Conservation (phyloP, 2,329 filamentous ascomycete species). For the Fusarium sp. region DNA sequence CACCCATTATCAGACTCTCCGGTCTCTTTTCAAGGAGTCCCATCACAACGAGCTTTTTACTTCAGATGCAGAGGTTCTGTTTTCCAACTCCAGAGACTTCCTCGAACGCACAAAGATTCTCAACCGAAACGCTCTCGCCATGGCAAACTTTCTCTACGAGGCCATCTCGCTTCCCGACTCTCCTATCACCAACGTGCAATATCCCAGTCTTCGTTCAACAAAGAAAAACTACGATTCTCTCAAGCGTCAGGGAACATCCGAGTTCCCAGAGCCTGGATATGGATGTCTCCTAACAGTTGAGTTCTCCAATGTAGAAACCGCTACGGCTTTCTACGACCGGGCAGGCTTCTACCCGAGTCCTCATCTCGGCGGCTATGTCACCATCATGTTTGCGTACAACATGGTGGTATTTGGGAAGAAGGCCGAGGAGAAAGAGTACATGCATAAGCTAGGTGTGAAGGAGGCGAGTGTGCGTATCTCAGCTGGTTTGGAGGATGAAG, state of each 20-base stretch:
- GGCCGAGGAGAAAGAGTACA: slow-evolving; percentile 53
- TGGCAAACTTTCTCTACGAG: slow-evolving; percentile 57
- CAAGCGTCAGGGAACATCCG: slow-evolving; percentile 55
- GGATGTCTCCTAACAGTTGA: slow-evolving; percentile 68
- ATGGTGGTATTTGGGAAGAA: slow-evolving; percentile 59
- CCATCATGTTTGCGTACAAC: slow-evolving; percentile 63
- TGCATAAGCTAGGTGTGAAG: slow-evolving; percentile 55
- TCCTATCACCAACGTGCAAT: slow-evolving; percentile 58
- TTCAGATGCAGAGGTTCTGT: slow-evolving; percentile 61
- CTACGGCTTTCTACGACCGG: slow-evolving; percentile 64
- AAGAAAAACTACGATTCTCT: slow-evolving; percentile 53
- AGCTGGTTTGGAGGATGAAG: slow-evolving; percentile 61
- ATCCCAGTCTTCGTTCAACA: slow-evolving; percentile 57
- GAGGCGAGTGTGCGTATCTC: slow-evolving; percentile 61
- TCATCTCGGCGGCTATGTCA: slow-evolving; percentile 66
- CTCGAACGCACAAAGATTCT: slow-evolving; percentile 55
- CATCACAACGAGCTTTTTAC: slow-evolving; percentile 62
- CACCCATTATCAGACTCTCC: slow-evolving; percentile 55
- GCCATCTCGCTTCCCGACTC: slow-evolving; percentile 48
- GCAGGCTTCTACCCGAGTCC: slow-evolving; percentile 64
- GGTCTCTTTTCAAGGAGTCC: slow-evolving; percentile 45
- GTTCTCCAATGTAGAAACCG: slow-evolving; percentile 57
- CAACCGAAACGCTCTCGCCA: slow-evolving; percentile 60
- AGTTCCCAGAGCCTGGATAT: slow-evolving; percentile 64
- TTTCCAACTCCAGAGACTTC: slow-evolving; percentile 61